Conservation (phyloP, 768 basidiomycete species). For the Trametes cingulata region DNA sequence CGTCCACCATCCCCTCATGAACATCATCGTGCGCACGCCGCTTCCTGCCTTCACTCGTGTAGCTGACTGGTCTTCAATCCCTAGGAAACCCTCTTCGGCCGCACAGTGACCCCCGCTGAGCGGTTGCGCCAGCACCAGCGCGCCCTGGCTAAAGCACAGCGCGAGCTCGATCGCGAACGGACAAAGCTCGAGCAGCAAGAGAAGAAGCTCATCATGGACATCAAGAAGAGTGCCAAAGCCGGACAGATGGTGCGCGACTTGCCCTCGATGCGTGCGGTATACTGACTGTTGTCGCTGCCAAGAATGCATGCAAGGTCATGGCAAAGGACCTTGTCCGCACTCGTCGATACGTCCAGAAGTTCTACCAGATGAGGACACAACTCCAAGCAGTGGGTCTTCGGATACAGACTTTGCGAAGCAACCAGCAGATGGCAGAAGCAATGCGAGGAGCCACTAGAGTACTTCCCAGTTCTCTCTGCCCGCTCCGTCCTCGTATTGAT, state of each 20-base stretch:
- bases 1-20: conserved; percentile 47
- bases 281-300: conserved; percentile 24
- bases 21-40: conserved; percentile 65
- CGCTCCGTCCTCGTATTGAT: not conserved
- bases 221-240: conserved; percentile 93
- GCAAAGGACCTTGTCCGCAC: conserved; percentile 98
- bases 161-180: conserved; percentile 96
- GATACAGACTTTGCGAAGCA: conserved; percentile 94
- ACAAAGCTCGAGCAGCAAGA: conserved; percentile 92
- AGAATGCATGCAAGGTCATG: conserved; percentile 99
- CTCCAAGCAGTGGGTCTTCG: conserved; percentile 93
- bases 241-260: conserved; percentile 79
- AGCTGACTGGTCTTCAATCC: not conserved
- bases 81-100: conserved; percentile 96
- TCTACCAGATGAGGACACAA: conserved; percentile 98
- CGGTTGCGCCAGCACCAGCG: conserved; percentile 96
- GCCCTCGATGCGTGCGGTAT: not conserved
- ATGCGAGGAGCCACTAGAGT: conserved; percentile 98
- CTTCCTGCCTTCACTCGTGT: not conserved
- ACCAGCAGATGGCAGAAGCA: conserved; percentile 99
- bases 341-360: conserved; percentile 93
- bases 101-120: conserved; percentile 93
- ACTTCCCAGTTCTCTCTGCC: conserved; percentile 32
- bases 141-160: conserved; percentile 92
- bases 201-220: conserved; percentile 94